Conservation (phyloP, 1,284 basidiomycete genomes). For the Rhodotorula sp. region DNA sequence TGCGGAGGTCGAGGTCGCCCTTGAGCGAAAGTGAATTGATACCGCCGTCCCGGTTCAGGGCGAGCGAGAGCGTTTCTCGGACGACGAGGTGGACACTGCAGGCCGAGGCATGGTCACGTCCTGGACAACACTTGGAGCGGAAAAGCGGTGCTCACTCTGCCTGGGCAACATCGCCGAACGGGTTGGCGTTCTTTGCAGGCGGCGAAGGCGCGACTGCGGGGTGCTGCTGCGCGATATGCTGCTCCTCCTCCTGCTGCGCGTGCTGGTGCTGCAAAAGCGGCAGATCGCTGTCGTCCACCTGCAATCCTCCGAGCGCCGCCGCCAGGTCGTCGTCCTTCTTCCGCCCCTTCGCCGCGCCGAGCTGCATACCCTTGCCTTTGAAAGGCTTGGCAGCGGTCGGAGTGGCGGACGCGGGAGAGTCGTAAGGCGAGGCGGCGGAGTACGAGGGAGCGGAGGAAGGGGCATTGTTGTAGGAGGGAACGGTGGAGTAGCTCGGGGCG, state of each 20-base stretch:
- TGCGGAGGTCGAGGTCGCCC: slow-evolving; percentile 88
- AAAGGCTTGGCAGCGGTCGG: slow-evolving; percentile 54
- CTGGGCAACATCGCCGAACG: slow-evolving; percentile 65
- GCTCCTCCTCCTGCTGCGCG: slow-evolving; percentile 21
- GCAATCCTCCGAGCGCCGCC: slow-evolving; percentile 67
- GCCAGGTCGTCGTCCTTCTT: slow-evolving; percentile 87
- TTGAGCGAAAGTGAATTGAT: slow-evolving; percentile 84
- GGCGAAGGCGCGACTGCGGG: slow-evolving; percentile 36
- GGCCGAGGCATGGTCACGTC: not conserved
- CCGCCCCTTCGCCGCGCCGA: slow-evolving; percentile 60
- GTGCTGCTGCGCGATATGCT: slow-evolving; percentile 49
- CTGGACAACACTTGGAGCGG: too few relatives aligned
- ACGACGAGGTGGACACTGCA: slow-evolving; percentile 77
- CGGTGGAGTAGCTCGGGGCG: slow-evolving; percentile 11
- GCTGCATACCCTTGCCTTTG: slow-evolving; percentile 95
- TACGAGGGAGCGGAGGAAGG: slow-evolving; percentile 24
- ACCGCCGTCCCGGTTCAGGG: slow-evolving; percentile 84
- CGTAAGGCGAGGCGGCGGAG: slow-evolving; percentile 18
- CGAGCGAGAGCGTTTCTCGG: slow-evolving; percentile 77
- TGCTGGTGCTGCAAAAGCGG: slow-evolving; percentile 45
- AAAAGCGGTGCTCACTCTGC: slow-evolving; percentile 61
- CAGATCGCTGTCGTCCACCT: slow-evolving; percentile 53
- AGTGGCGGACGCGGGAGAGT: slow-evolving; percentile 8
- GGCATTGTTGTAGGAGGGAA: slow-evolving; percentile 12
- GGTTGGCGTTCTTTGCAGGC: slow-evolving; percentile 38